A percentile compares a stretch with the other conserved stretches of the same genome.
Conservation (phyloP, 2,329 filamentous ascomycete species). For the Fusarium abutilonis region DNA sequence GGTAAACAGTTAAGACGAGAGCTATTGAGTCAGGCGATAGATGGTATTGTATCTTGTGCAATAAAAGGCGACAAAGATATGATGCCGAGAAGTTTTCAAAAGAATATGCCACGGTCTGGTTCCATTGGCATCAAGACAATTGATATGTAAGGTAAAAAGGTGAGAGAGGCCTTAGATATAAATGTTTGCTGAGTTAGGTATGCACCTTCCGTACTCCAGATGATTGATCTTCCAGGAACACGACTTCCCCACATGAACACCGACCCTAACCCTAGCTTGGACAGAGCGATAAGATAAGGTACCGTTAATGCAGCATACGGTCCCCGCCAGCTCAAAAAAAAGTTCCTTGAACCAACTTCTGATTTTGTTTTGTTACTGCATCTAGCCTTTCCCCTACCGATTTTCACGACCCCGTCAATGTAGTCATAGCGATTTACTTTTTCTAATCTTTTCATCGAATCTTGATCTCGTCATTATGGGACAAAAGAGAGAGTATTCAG, state of each 20-base stretch:
- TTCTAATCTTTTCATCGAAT: background rate
- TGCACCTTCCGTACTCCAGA: conserved; percentile 22
- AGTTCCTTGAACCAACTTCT: conserved; percentile 22
- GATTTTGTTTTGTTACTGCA: background rate
- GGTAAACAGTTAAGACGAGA: conserved; percentile 12
- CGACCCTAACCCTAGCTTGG: conserved; percentile 32
- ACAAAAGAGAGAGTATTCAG: conserved; percentile 47
- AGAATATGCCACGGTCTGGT: conserved; percentile 5
- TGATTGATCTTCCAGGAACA: conserved; percentile 26
- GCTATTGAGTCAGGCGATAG: conserved; percentile 12
- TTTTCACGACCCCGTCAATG: background rate
- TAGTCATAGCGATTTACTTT: background rate
- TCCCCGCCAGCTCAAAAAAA: conserved; percentile 39
- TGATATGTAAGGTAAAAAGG: background rate
- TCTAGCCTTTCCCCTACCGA: background rate
- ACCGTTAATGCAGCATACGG: conserved; percentile 9
- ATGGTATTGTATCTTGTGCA: background rate
- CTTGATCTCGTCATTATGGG: conserved; percentile 39
- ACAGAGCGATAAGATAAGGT: conserved; percentile 42
- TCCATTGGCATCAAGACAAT: conserved; percentile 21
- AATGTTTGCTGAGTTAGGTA: conserved; percentile 6
- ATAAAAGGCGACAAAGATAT: background rate
- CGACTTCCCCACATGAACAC: conserved; percentile 27
- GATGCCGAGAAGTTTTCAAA: background rate
- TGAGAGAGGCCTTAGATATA: background rate